Percentiles rank a stretch among this genome's conserved stretches.
Conservation (phyloP, 176 grass and related monocot species). For the Neostapfia colusana region DNA sequence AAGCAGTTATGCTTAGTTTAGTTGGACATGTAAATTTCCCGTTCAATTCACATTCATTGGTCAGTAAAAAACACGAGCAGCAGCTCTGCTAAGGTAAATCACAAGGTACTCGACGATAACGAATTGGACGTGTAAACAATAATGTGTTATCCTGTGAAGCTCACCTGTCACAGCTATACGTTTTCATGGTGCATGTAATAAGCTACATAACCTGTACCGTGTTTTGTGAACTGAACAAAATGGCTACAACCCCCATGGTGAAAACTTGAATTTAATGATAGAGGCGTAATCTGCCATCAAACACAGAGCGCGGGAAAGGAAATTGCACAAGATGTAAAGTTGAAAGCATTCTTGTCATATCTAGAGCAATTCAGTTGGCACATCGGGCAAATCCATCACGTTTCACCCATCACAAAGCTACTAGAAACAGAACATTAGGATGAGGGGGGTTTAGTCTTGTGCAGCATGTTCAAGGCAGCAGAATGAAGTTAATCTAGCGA, state of each 20-base stretch:
- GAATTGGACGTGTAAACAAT: neutral
- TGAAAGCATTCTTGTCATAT: neutral
- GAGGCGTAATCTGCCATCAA: neutral
- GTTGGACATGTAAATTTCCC: neutral
- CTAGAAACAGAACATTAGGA: neutral
- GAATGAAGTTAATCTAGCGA: neutral
- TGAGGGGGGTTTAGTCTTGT: neutral
- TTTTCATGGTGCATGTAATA: neutral
- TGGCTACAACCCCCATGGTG: neutral
- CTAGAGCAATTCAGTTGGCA: constrained; percentile 18
- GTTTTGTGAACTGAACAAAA: neutral
- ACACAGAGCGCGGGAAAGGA: neutral
- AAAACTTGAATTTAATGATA: neutral
- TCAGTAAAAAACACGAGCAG: neutral
- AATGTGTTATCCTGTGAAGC: neutral
- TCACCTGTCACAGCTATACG: neutral
- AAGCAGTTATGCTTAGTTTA: neutral
- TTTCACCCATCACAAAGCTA: constrained; percentile 15
- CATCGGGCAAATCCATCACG: neutral
- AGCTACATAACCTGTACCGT: neutral
- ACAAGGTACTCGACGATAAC: neutral
- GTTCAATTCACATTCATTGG: neutral
- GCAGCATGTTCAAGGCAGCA: constrained; percentile 14
- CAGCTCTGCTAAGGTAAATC: neutral
- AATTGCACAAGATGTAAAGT: neutral